Conservation (phyloP, 768 basidiomycete genomes). For the Agaricus blazei region DNA sequence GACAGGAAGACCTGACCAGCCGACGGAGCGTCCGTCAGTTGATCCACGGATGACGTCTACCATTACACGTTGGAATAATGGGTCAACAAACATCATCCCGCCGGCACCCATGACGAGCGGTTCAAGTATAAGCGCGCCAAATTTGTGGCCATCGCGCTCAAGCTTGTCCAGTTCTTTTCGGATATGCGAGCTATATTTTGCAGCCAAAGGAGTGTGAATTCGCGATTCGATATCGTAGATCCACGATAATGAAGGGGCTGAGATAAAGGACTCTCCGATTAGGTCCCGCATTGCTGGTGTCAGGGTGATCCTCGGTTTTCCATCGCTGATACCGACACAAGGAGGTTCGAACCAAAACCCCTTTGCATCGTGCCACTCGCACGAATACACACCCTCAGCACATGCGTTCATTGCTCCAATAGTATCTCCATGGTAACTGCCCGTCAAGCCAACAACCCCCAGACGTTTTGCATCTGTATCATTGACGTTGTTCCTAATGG, state of each 20-base stretch:
- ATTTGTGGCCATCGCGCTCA: constrained; percentile 30
- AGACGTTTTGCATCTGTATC: constrained; percentile 42
- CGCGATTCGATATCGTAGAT: constrained; percentile 71
- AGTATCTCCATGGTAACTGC: constrained; percentile 97
- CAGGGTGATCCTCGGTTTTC: constrained; percentile 46
- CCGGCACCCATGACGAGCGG: constrained; percentile 93
- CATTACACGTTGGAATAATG: constrained; percentile 87
- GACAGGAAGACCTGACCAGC: constrained; percentile 76
- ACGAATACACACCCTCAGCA: constrained; percentile 87
- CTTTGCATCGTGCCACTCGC: constrained; percentile 93
- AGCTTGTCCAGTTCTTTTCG: constrained; percentile 43
- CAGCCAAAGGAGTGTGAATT: constrained; percentile 54
- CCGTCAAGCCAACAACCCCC: constrained; percentile 81
- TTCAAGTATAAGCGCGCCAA: constrained; percentile 83
- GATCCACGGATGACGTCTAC: constrained; percentile 71
- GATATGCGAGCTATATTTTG: constrained; percentile 59
- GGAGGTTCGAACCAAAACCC: constrained; percentile 95
- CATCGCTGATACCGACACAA: constrained; percentile 62
- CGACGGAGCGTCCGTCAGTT: constrained; percentile 20
- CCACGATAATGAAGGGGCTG: constrained; percentile 44
- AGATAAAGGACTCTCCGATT: constrained; percentile 20
- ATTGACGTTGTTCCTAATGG: constrained; percentile 32
- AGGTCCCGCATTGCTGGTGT: constrained; percentile 42
- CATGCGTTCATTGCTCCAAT: constrained; percentile 97
- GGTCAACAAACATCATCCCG: constrained; percentile 97